These are phyloP conservation scores for Rhizopogon hawkerae DNA, from an alignment of 1,284 basidiomycete species.

Conservation along the genomic window DNA sequence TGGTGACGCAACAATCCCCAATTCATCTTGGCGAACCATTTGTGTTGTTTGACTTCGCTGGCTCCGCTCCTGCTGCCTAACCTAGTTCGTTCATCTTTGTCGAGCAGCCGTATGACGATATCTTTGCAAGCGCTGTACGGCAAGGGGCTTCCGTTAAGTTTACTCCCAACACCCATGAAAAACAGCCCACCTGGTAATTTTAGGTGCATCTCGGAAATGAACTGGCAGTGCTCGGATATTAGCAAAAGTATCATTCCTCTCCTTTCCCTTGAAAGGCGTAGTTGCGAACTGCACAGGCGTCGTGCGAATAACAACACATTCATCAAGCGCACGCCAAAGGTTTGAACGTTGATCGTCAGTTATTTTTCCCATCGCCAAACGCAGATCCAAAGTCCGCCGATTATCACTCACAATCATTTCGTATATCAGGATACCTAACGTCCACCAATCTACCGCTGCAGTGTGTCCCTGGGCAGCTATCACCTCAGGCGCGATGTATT, in stretches of 20 bases:
- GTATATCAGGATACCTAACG: conserved; percentile 95
- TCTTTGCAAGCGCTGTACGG: conserved; percentile 72
- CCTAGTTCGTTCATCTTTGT: conserved; percentile 88
- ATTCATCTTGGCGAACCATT: conserved; percentile 94
- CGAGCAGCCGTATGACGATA: conserved; percentile 78
- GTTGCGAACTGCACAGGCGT: conserved; percentile 70
- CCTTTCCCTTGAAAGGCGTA: conserved; percentile 96
- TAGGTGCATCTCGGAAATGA: conserved; percentile 79
- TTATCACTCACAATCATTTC: conserved; percentile 92
- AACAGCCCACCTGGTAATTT: conserved; percentile 69
- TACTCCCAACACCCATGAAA: conserved; percentile 3
- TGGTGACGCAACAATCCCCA: conserved; percentile 95
- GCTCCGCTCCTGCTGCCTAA: conserved; percentile 91
- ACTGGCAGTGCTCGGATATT: conserved; percentile 90
- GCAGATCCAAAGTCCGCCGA: conserved; percentile 10
- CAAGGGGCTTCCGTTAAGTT: conserved; percentile 9
- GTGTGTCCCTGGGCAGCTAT: conserved; percentile 98
- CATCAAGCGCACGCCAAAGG: no score
- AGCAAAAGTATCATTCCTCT: conserved; percentile 92
- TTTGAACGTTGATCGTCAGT: background rate
- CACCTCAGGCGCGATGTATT: conserved; percentile 99
- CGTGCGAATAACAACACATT: background rate
- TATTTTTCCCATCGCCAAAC: conserved; percentile 6
- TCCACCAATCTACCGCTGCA: conserved; percentile 99
- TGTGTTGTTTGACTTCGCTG: conserved; percentile 97